Evolutionary conservation across 2,329 filamentous ascomycete genomes (phyloP), one percentile per base, ranked within the genome.

Genomic region (Alternaria brassicicola): DNA sequence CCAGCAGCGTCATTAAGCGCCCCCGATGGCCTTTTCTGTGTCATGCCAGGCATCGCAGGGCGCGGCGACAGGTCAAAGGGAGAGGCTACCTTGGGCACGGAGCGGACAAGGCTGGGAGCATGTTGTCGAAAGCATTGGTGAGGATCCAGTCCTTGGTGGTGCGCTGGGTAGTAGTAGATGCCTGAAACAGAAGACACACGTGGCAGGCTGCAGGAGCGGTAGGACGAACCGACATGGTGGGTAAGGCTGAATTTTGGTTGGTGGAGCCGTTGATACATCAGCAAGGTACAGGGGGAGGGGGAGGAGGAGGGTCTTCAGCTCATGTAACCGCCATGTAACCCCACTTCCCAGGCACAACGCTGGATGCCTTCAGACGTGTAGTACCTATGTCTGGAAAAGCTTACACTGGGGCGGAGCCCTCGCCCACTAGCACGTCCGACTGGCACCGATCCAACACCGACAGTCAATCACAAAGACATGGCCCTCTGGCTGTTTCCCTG

Each of bases 191-290:
- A 33, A 54, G 58, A 61, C 63, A 72, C 72, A 74, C 71, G 72
- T 75, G 72, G 70, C 65, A 53, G 35, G 54, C 61, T 71, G 71
- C 70, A 71, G 55, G 62, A 64, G 57, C 68, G 65, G 71, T 73
- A 59, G 55, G 51, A 46, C 47, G 26, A 55, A 56, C 65, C 66
- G 60, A 61, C 59, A 52, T 68, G 67, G 69, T 68, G 68, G 68
- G 68, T 72, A 73, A 63, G 70, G 71, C 71, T 74, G 72, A 70
- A n/a, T 25, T 58, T 35, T 66, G 65, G 64, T 71, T 73, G 64
- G 72, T 35, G 43, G 28, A 31, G 28, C 43, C 28, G 28, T 47
- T 47, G 43, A 47, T 47, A 47, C 43, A 47, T 33, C 28, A 23
- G 30, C 43, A 47, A 47, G 43, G 43, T 33, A 47, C 43, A 47